Conservation (phyloP, 768 basidiomycete species). For the Calocybe indica region DNA sequence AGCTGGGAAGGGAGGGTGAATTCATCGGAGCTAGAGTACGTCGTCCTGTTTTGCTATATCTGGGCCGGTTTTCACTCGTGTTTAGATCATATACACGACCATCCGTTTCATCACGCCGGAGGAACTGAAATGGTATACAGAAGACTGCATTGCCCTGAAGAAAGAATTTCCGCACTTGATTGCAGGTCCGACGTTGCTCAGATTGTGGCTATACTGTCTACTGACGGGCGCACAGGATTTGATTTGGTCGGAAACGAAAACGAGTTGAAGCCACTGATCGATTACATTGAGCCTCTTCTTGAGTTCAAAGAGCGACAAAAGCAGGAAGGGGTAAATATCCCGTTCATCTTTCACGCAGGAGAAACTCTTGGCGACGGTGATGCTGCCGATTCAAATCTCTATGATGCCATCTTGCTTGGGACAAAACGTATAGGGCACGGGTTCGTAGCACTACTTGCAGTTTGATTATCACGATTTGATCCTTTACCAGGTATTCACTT, state of each 20-base stretch:
- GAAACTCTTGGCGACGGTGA: constrained; percentile 78
- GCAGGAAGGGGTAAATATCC: constrained; percentile 56
- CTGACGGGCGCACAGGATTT: constrained; percentile 42
- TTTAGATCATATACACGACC: constrained; percentile 67
- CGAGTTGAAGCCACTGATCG: constrained; percentile 45
- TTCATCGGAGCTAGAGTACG: constrained; percentile 63
- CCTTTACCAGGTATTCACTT: constrained; percentile 52
- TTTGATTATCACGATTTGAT: background rate
- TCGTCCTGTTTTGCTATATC: background rate
- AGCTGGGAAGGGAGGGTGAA: constrained; percentile 48
- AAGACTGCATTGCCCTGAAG: constrained; percentile 71
- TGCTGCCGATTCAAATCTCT: constrained; percentile 63
- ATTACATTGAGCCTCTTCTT: constrained; percentile 58
- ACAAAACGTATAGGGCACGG: constrained; percentile 82
- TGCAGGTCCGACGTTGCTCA: constrained; percentile 38
- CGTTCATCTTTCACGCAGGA: constrained; percentile 77
- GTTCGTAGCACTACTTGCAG: constrained; percentile 24
- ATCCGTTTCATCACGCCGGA: constrained; percentile 49
- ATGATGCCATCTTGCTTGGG: constrained; percentile 72
- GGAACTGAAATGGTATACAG: constrained; percentile 58
- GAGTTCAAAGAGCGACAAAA: constrained; percentile 52
- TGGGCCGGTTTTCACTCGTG: background rate
- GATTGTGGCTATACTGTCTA: background rate
- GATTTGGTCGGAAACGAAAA: constrained; percentile 81
- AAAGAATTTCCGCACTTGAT: constrained; percentile 71